Percentiles rank a stretch among this genome's conserved stretches.
phyloP scores from a whole-genome alignment of 2,329 filamentous ascomycete species.

The Paraphaeosphaeria minitans region DNA sequence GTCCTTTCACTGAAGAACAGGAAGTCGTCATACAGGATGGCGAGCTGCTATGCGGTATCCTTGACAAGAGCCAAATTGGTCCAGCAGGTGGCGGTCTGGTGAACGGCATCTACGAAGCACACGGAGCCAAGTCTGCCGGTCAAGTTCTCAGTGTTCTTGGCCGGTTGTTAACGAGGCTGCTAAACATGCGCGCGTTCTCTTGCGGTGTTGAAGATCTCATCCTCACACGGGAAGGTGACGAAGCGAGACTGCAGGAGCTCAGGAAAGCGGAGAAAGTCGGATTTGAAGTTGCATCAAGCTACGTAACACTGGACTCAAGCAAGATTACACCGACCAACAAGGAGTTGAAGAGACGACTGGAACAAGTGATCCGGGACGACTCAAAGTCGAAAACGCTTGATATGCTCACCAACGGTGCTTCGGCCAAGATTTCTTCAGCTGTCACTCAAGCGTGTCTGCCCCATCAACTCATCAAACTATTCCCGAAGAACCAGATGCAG shows the following conservation, averaged over 20 bases:
- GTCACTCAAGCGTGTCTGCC: constrained; percentile 84
- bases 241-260: constrained; percentile 70
- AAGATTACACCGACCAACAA: constrained; percentile 67
- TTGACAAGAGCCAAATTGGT: constrained; percentile 95
- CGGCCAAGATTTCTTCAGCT: constrained; percentile 72
- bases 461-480: constrained; percentile 81
- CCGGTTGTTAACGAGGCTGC: constrained; percentile 82
- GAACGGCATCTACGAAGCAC: constrained; percentile 90
- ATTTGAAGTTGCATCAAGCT: constrained; percentile 79
- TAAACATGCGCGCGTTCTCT: constrained; percentile 93
- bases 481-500: constrained; percentile 98
- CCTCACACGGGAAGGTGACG: constrained; percentile 80
- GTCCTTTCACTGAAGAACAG: constrained; percentile 73
- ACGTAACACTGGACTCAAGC: constrained; percentile 78
- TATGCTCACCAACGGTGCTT: constrained; percentile 76
- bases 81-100: constrained; percentile 85
- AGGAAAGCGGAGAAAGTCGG: constrained; percentile 71
- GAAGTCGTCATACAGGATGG: constrained; percentile 83
- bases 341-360: constrained; percentile 76
- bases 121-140: constrained; percentile 84
- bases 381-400: constrained; percentile 91
- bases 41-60: constrained; percentile 84
- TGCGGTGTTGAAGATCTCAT: constrained; percentile 97
- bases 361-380: constrained; percentile 90
- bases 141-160: constrained; percentile 88